Base-by-base conservation (phyloP, 2,329 filamentous ascomycete genomes). In the Orbilia oligospora region DNA sequence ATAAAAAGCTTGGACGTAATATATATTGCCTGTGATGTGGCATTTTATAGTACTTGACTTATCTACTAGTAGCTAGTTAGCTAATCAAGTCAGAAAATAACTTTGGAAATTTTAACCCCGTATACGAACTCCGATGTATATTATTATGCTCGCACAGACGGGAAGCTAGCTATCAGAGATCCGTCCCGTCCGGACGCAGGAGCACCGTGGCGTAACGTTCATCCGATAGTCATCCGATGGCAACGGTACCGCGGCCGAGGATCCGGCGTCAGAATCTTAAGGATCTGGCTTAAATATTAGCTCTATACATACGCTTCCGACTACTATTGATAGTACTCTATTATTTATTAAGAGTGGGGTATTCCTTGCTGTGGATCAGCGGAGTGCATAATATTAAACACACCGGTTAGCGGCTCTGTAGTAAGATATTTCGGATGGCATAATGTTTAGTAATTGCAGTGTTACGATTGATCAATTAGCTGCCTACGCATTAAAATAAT, bases 171-270 rank as follows among this genome's bases (percentile, higher is more conserved):
- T 16, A 41, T 24, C 16, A 61, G 18, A 44, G 3, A 18, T 44
- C 55, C 36, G 36, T 44, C 36, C 56, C 56, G 56, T 24, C 20
- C 56, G 56, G 56, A 61, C 3, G 36, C 56, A 61, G 20, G 10
- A 27, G 36, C 10, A 61, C 56, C 56, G 36, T 61, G 56, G 56
- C 33, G 36, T 41, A 41, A 44, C 36, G 33, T 61, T 61, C 56
- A 36, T 61, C 56, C 56, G 56, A 61, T 44, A 44, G 12, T 61
- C 56, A 27, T 44, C 27, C 20, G 56, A 61, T 44, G 14, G 10
- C 53, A 58, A 14, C 56, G 56, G 56, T 61, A 61, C 56, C 56
- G 22, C 20, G 56, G 56, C 33, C 36, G 56, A 61, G 33, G 56
- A 61, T 61, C 56, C 56, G 56, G 33, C 5, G 56, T 18, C 9